Evolutionary conservation across 768 basidiomycete species (phyloP), one percentile per base, ranked within the genome.

Genomic region (Harrya chromipes): DNA sequence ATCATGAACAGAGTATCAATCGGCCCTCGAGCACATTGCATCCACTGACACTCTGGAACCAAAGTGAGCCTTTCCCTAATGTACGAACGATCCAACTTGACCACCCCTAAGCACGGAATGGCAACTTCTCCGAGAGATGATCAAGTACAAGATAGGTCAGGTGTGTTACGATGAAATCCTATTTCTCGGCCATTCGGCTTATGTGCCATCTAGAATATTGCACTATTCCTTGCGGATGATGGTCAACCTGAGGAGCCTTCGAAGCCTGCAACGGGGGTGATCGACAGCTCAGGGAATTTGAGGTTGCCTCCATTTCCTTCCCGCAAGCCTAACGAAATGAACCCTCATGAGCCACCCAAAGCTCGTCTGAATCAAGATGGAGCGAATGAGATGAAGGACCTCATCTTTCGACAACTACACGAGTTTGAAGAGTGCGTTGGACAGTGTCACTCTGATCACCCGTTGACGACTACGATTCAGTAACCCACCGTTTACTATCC

Each of bases 401-500:
- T 64, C 5, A 76, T 94, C 21, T 83, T 82, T 60, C 68, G 68
- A 10, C 82, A 87, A 55, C 67, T 94, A 23, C 81, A 90, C 56
- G 79, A 80, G 33, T 90, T 92, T 54, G 87, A 90, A 37, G 77
- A 77, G 90, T 90, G 58, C 41, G 82, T 74, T 43, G 12, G 27
- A 14, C 19, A 44, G 23, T 36, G 29, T 38, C 42, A 19, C 5
- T 40, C 35, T 47, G 37, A 36, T 24, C 21, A 20, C 43, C 40
- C 49, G 44, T 26, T 57, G 46, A 60, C 21, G 10, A 43, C 24
- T 19, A 6, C 41, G 31, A 45, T 43, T 38, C 46, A 72, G 82
- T 16, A 77, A 77, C 43, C 78, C 87, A 0, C 92, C 92, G 2
- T 95, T 94, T 66, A 94, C 92, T 9, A 87, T 94, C 47, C 93